Conservation (phyloP, 345 rosid species). For the Angophora floribunda region DNA sequence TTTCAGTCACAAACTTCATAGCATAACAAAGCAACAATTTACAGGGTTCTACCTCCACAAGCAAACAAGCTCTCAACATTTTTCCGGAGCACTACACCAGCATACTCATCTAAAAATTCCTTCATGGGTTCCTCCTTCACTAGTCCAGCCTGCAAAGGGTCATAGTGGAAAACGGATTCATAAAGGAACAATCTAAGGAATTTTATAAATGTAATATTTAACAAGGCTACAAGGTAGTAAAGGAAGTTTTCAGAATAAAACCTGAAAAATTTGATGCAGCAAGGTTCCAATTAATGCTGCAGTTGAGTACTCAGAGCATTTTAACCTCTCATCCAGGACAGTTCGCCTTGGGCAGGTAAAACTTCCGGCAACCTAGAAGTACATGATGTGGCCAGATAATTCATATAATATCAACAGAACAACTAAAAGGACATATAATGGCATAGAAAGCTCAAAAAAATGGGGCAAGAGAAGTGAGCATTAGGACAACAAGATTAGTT, state of each 20-base stretch:
- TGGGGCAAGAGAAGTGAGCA: neutral
- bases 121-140: constrained; percentile 46
- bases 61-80: constrained; percentile 85
- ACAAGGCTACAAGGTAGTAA: neutral
- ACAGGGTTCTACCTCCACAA: constrained; percentile 65
- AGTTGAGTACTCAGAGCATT: constrained; percentile 56
- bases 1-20: neutral
- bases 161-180: neutral
- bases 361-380: constrained; percentile 75
- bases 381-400: neutral
- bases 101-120: constrained; percentile 56
- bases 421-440: neutral
- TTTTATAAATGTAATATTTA: neutral
- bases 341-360: constrained; percentile 80
- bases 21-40: neutral
- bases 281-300: constrained; percentile 86
- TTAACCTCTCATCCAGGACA: constrained; percentile 90
- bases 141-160: constrained; percentile 62
- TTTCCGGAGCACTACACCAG: constrained; percentile 54
- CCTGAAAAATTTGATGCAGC: constrained; percentile 97
- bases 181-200: neutral
- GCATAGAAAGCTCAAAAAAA: neutral
- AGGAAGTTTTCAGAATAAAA: constrained; percentile 6
- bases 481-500: neutral
- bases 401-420: neutral